phyloP scores from a whole-genome alignment of 2,329 filamentous ascomycete genomes.

The Pseudogymnoascus sp. region DNA sequence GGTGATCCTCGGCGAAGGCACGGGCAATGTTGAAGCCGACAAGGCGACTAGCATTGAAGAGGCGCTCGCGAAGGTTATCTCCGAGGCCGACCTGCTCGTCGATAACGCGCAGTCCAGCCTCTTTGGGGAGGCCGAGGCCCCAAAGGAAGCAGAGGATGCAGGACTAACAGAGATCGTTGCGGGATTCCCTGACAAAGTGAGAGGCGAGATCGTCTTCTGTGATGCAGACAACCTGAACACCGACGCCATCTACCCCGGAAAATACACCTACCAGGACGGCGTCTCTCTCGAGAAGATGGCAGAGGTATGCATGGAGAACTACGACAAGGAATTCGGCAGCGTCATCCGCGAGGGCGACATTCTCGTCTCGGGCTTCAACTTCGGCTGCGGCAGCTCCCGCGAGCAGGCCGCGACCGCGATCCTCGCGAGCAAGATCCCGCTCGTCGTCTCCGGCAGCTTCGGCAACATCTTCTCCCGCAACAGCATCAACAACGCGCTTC shows the following conservation, averaged over 20 bases:
- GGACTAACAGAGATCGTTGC: slow-evolving; percentile 64
- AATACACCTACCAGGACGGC: slow-evolving; percentile 87
- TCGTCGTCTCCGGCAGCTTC: slow-evolving; percentile 76
- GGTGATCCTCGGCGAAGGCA: slow-evolving; percentile 65
- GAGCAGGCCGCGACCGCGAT: slow-evolving; percentile 88
- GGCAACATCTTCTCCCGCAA: slow-evolving; percentile 77
- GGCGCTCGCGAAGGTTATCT: slow-evolving; percentile 64
- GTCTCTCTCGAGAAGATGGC: slow-evolving; percentile 75
- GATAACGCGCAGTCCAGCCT: slow-evolving; percentile 29
- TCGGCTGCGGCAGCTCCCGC: slow-evolving; percentile 72
- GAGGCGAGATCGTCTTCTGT: slow-evolving; percentile 81
- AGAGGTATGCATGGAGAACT: slow-evolving; percentile 88
- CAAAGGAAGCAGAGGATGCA: slow-evolving; percentile 30
- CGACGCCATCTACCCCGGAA: slow-evolving; percentile 83
- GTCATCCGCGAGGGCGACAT: slow-evolving; percentile 67
- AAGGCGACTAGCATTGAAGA: slow-evolving; percentile 61
- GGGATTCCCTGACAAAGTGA: slow-evolving; percentile 77
- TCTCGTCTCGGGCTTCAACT: slow-evolving; percentile 80
- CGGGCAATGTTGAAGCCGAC: slow-evolving; percentile 56
- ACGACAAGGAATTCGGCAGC: slow-evolving; percentile 63
- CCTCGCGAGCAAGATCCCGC: slow-evolving; percentile 69
- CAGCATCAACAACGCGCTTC: slow-evolving; percentile 71
- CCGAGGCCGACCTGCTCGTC: slow-evolving; percentile 54
- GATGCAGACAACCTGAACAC: slow-evolving; percentile 86
- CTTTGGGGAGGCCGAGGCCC: slow-evolving; percentile 21